phyloP scores from a whole-genome alignment of 1,284 basidiomycete genomes.

The Ganoderma sp. region DNA sequence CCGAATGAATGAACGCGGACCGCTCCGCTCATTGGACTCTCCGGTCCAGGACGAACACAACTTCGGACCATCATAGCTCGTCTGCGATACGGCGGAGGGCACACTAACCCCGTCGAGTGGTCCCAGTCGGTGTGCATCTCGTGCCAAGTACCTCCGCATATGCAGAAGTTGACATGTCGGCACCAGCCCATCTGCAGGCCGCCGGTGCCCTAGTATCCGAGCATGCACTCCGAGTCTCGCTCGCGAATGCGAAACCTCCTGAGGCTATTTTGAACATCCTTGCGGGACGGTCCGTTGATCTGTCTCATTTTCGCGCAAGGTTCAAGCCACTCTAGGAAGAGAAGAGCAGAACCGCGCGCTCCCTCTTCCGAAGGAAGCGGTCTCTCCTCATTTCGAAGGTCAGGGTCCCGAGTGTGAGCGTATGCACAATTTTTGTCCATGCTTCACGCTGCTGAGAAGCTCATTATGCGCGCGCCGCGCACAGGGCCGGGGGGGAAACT shows the following conservation, averaged over 20 bases:
- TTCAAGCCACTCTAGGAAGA: conserved; percentile 24
- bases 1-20: conserved; percentile 38
- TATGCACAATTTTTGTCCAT: conserved; percentile 23
- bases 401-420: conserved; percentile 25
- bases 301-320: conserved; percentile 18
- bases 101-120: conserved; percentile 34
- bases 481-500: conserved; percentile 16
- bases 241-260: background rate
- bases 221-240: background rate
- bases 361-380: conserved; percentile 13
- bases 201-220: background rate
- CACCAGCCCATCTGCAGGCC: background rate
- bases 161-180: background rate
- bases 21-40: conserved; percentile 37
- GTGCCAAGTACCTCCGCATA: background rate
- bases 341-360: conserved; percentile 12
- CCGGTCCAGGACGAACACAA: conserved; percentile 37
- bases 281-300: background rate
- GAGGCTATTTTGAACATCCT: background rate
- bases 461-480: background rate
- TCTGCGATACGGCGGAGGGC: conserved; percentile 31
- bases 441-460: background rate
- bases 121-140: conserved; percentile 13
- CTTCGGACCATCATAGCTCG: conserved; percentile 34
- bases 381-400: conserved; percentile 20